Evolutionary conservation across 2,329 filamentous ascomycete species (phyloP), one percentile per base, ranked within the genome.

Genomic region (Colletotrichum euphorbiae): DNA sequence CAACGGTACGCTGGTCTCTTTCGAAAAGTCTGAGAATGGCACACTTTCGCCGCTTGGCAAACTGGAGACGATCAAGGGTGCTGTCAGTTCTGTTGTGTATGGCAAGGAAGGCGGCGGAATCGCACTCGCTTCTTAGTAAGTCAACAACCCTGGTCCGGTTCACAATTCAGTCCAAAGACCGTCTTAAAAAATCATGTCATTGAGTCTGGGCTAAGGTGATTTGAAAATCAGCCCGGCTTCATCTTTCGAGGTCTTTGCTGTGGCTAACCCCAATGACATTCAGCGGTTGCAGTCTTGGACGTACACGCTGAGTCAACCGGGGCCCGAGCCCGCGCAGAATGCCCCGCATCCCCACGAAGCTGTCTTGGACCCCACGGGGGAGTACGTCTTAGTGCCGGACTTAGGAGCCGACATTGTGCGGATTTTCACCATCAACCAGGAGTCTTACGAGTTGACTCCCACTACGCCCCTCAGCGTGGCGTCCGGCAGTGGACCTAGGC

Each of bases 291-390:
- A 67, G 42, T 67, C 63, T 15, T 67, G 57, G 62, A 77, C 76
- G 1, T 87, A 80, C 74, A 75, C 75, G 58, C 74, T 84, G 66
- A 69, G 71, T 9, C 72, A 77, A 15, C 77, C 80, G 3, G 80
- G 80, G 0, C 91, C 91, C 0, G 62, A 62, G 50, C 57, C 63
- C 12, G 58, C 62, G 3, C 70, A 69, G 7, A 64, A 40, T n/a
- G 70, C 61, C n/a, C 71, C 67, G 42, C 40, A 68, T 36, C 64
- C 52, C 56, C 68, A 70, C 60, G 64, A 70, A 21, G 59, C 66
- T 50, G 64, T 70, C 31, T 36, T 70, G n/a, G 68, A 70, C 64
- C 68, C 68, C 59, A 70, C 46, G 68, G 65, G 64, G 33, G 19
- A 68, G 59, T 70, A 57, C 45, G 55, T 70, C 6, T 55, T 70